Evolutionary conservation across 78 protist genomes (phyloP).

Genomic region (Dictyostelium purpureum): DNA sequence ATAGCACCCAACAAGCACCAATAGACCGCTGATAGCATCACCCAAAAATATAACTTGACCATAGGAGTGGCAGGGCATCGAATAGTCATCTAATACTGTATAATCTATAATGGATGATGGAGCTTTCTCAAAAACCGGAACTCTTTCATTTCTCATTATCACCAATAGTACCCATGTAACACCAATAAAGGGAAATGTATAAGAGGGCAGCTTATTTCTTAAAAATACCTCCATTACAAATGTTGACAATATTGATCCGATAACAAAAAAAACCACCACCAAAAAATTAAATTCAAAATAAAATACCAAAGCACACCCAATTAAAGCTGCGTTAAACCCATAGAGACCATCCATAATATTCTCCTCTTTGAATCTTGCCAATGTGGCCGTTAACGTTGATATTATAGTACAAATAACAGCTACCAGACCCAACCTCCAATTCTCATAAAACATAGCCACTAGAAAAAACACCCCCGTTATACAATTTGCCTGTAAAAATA

Average conservation of each 20-base stretch:
- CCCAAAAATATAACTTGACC: slow-evolving; percentile 58
- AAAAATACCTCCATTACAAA: slow-evolving; percentile 23
- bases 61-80: slow-evolving; percentile 36
- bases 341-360: slow-evolving; percentile 39
- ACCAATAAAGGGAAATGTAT: slow-evolving; percentile 61
- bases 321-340: slow-evolving; percentile 56
- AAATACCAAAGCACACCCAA: slow-evolving; percentile 52
- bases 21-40: slow-evolving; percentile 13
- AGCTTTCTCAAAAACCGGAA: neutral
- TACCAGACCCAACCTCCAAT: slow-evolving; percentile 1
- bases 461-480: slow-evolving; percentile 31
- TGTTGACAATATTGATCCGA: slow-evolving; percentile 25
- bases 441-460: slow-evolving; percentile 1
- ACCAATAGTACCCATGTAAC: slow-evolving; percentile 38
- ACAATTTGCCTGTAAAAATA: slow-evolving; percentile 24
- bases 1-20: slow-evolving; percentile 26
- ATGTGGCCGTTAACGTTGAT: neutral
- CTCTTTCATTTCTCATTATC: neutral
- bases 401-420: slow-evolving; percentile 2
- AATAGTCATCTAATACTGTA: neutral
- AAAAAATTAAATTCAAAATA: slow-evolving; percentile 5
- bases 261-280: neutral
- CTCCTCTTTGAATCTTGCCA: neutral
- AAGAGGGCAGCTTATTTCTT: slow-evolving; percentile 8
- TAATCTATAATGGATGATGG: neutral